Percentiles rank a stretch among this genome's conserved stretches.
Conservation (phyloP, 148 eudicot genomes). For the Persicaria maculosa region DNA sequence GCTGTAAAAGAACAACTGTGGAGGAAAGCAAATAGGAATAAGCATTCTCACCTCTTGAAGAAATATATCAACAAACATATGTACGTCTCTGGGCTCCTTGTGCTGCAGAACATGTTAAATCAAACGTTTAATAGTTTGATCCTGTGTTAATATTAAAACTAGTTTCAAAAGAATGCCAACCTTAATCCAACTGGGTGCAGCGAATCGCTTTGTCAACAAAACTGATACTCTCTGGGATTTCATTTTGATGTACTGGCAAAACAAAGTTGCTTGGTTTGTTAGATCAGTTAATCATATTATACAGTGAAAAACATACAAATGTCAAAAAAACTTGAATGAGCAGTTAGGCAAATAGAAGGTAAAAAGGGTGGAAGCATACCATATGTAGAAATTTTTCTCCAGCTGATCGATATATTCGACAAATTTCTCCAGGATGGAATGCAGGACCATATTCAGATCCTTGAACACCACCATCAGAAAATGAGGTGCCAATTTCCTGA, state of each 20-base stretch:
- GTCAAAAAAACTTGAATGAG: background rate
- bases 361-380: constrained; percentile 35
- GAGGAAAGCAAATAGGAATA: background rate
- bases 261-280: background rate
- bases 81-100: constrained; percentile 99
- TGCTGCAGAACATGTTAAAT: constrained; percentile 42
- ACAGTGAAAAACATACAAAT: background rate
- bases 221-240: constrained; percentile 85
- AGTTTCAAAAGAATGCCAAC: constrained; percentile 30
- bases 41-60: constrained; percentile 62
- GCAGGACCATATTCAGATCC: constrained; percentile 79
- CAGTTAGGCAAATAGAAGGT: background rate
- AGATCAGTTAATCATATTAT: background rate
- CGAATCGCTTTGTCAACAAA: constrained; percentile 79
- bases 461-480: constrained; percentile 72
- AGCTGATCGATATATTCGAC: constrained; percentile 73
- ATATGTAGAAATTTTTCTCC: constrained; percentile 82
- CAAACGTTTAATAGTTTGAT: background rate
- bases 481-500: constrained; percentile 89
- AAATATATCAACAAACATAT: constrained; percentile 93
- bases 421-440: constrained; percentile 90
- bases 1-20: background rate
- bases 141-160: background rate
- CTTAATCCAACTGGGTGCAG: constrained; percentile 95
- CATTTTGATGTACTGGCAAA: constrained; percentile 71